Percentiles rank a stretch among this genome's conserved stretches.
These are phyloP conservation scores for Boletus subcaerulescens DNA, from an alignment of 768 basidiomycete species.

Conservation along the genomic window DNA sequence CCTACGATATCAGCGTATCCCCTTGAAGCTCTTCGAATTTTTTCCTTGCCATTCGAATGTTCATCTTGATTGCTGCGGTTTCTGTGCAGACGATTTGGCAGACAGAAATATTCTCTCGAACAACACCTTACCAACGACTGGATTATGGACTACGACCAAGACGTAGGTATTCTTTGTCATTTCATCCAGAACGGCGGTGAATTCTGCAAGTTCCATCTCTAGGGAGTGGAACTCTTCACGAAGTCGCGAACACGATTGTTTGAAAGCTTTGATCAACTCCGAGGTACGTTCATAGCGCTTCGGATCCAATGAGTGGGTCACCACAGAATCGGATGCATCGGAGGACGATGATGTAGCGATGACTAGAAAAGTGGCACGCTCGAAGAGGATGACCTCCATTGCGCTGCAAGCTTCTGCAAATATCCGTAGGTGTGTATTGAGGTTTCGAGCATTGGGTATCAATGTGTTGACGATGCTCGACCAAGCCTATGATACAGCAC, in stretches of 20 bases:
- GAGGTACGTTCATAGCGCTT: slow-evolving; percentile 85
- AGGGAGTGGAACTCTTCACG: slow-evolving; percentile 83
- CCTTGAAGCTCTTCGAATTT: slow-evolving; percentile 91
- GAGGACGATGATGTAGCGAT: slow-evolving; percentile 77
- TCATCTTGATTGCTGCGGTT: slow-evolving; percentile 82
- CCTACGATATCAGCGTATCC: slow-evolving; percentile 47
- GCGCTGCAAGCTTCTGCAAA: slow-evolving; percentile 87
- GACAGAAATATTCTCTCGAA: background rate
- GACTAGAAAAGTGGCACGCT: slow-evolving; percentile 96
- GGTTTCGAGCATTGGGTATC: slow-evolving; percentile 90
- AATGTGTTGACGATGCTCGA: slow-evolving; percentile 95
- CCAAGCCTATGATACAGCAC: slow-evolving; percentile 72
- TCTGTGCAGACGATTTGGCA: slow-evolving; percentile 45
- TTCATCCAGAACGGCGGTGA: slow-evolving; percentile 87
- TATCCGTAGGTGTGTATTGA: slow-evolving; percentile 81
- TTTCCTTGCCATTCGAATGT: slow-evolving; percentile 78
- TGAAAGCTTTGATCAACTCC: slow-evolving; percentile 94
- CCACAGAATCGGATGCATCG: slow-evolving; percentile 30
- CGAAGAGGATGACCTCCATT: slow-evolving; percentile 93
- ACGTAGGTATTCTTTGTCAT: slow-evolving; percentile 94
- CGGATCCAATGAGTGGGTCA: slow-evolving; percentile 51
- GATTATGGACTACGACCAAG: slow-evolving; percentile 84
- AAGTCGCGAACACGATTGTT: slow-evolving; percentile 82
- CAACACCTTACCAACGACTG: slow-evolving; percentile 67
- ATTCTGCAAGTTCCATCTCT: slow-evolving; percentile 82